phyloP scores from a whole-genome alignment of 78 protist species.

The Protostelium mycophagum region DNA sequence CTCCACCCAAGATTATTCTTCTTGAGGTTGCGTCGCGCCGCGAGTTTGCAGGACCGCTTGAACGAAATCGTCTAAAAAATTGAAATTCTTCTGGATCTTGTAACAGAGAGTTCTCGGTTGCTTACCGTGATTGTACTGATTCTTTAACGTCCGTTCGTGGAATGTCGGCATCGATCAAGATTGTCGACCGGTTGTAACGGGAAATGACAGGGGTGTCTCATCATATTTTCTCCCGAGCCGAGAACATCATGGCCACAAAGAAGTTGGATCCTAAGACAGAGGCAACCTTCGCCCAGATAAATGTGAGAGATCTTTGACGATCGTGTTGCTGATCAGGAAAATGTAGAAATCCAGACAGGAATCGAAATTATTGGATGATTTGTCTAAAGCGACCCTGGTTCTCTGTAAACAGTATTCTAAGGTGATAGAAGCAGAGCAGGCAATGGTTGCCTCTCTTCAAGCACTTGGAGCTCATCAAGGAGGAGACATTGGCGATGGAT shows the following conservation, averaged over 20 bases:
- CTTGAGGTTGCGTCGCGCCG: too few species aligned
- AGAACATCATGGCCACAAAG: not conserved
- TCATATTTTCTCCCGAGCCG: not conserved
- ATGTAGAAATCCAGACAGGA: not conserved
- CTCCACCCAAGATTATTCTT: too few species aligned
- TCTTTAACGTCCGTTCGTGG: too few species aligned
- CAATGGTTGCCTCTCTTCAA: not conserved
- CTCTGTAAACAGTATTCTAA: not conserved
- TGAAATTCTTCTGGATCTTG: too few species aligned
- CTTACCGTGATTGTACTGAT: too few species aligned
- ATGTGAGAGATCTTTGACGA: not conserved
- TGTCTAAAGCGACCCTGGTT: not conserved
- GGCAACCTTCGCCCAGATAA: not conserved
- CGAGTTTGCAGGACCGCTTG: too few species aligned
- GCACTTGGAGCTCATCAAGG: not conserved
- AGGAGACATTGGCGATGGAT: not conserved
- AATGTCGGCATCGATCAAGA: too few species aligned
- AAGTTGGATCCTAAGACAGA: not conserved
- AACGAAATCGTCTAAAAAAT: too few species aligned
- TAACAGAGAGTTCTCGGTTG: too few species aligned
- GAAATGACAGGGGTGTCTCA: too few species aligned
- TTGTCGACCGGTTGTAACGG: too few species aligned
- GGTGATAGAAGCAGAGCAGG: not conserved
- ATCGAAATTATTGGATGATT: not conserved
- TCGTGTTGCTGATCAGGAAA: not conserved